Evolutionary conservation across 345 rosid species (phyloP).

Genomic region (Hevea brasiliensis): DNA sequence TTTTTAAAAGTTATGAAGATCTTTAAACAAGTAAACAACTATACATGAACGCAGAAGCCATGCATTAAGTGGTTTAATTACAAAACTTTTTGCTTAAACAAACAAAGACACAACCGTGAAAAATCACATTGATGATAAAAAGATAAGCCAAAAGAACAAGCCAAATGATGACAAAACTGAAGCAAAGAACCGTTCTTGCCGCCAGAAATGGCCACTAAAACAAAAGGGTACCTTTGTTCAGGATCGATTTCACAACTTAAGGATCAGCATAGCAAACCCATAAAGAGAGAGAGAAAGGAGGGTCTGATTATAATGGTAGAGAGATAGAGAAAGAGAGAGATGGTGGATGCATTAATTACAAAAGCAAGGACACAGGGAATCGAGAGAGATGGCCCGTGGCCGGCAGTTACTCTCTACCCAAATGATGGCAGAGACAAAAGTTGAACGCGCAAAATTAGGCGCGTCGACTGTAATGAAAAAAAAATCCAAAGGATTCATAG

Average conservation of each 20-base stretch:
- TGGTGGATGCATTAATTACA: slow-evolving; percentile 24
- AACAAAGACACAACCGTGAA: not conserved
- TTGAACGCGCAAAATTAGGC: not conserved
- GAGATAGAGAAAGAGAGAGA: not conserved
- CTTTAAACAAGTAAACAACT: not conserved
- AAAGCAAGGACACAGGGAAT: slow-evolving; percentile 2
- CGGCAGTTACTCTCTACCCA: slow-evolving; percentile 6
- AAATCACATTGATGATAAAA: not conserved
- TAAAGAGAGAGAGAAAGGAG: not conserved
- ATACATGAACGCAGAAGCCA: not conserved
- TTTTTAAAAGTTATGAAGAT: not conserved
- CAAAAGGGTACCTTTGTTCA: slow-evolving; percentile 18
- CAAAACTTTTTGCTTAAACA: not conserved
- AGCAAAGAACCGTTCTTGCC: not conserved
- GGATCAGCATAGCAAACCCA: slow-evolving; percentile 1
- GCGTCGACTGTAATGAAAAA: not conserved
- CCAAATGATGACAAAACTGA: not conserved
- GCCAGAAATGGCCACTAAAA: not conserved
- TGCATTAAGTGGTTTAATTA: not conserved
- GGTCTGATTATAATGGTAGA: not conserved
- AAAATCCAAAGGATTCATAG: too few relatives aligned
- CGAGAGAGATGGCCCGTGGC: slow-evolving; percentile 9
- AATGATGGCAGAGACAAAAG: slow-evolving; percentile 2
- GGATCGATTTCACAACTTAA: not conserved
- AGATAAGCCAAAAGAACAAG: not conserved